phyloP scores from a whole-genome alignment of 129 eudicot genomes.

The Pittosporum tobira region DNA sequence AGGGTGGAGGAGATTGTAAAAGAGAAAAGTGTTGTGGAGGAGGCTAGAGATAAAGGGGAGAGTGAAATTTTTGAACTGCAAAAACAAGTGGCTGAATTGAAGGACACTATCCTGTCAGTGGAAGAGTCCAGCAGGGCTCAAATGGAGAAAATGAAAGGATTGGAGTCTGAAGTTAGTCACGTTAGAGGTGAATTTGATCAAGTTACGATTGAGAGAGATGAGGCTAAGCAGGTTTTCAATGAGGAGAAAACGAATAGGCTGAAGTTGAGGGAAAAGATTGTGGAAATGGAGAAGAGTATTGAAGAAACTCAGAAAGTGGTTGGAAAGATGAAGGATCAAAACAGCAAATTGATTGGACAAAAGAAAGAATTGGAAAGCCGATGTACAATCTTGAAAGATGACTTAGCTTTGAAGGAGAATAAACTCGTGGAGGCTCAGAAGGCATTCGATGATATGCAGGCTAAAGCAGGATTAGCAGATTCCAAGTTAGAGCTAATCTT shows the following conservation, averaged over 20 bases:
- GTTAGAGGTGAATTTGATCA: conserved; percentile 26
- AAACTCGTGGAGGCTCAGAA: conserved; percentile 26
- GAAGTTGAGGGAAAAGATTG: conserved; percentile 28
- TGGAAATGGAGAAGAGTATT: conserved; percentile 38
- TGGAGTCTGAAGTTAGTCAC: conserved; percentile 39
- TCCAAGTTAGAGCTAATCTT: conserved; percentile 26
- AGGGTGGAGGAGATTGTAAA: conserved; percentile 18
- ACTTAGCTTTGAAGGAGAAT: conserved; percentile 29
- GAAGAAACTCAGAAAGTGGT: conserved; percentile 31
- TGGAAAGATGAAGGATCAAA: conserved; percentile 31
- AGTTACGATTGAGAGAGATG: conserved; percentile 36
- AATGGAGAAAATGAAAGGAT: conserved; percentile 19
- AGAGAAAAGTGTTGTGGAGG: conserved; percentile 31
- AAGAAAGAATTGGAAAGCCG: conserved; percentile 43
- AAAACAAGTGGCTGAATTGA: conserved; percentile 24
- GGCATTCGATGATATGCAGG: conserved; percentile 30
- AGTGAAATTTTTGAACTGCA: conserved; percentile 24
- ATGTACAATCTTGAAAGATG: conserved; percentile 22
- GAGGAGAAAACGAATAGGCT: conserved; percentile 39
- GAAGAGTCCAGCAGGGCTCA: conserved; percentile 28
- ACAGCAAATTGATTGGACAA: conserved; percentile 24
- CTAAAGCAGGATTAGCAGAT: conserved; percentile 28
- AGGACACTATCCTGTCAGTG: conserved; percentile 16
- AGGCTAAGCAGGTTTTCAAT: conserved; percentile 18
- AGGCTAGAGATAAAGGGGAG: conserved; percentile 31